Base-by-base conservation (phyloP, 331 rosid genomes). In the Acacia concinna region DNA sequence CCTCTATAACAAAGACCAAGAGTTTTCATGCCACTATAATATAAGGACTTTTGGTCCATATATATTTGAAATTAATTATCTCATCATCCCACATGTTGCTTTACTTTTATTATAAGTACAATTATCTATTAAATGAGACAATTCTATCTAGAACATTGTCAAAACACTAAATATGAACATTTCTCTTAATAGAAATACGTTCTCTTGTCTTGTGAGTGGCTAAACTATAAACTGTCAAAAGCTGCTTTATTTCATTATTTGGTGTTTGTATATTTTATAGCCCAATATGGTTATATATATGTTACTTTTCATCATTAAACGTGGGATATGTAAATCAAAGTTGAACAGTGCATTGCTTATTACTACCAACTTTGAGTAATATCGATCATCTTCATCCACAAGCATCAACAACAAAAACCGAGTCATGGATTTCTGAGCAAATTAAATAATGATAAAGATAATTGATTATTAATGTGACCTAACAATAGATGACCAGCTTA, bases 301-400 rank as follows among this genome's bases (percentile, higher is more conserved):
- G 59, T 23, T 67, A 54, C 76, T 68, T 73, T 15, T 30, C 54
- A 35, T 65, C 64, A 54, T 34, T 44, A 25, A 65, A 73, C 52
- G 47, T 54, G 51, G 34, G 52, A n/a, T 35, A 18, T n/a, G 20
- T 20, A 52, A 52, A 65, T 6, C 8, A 52, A 71, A 17, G 40
- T 52, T 37, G 37, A 21, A 44, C 17, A 51, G 69, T 38, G 28
- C 6, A 38, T 35, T 62, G 21, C 5, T 60, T 27, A 51, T 51
- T 52, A 52, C 18, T 21, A 52, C 62, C 31, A 54, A 52, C 60
- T 52, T 54, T 21, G 31, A 23, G 62, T 21, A 23, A 23, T 15
- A 23, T 54, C 62, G 31, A 54, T 54, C 31, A 54, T 54, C 14
- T 23, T 54, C 62, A 21, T 31, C 31, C 62, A 21, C 32, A 51